Base-by-base conservation (phyloP, 805 yeast species). In the Saccharomycopsis vini region DNA sequence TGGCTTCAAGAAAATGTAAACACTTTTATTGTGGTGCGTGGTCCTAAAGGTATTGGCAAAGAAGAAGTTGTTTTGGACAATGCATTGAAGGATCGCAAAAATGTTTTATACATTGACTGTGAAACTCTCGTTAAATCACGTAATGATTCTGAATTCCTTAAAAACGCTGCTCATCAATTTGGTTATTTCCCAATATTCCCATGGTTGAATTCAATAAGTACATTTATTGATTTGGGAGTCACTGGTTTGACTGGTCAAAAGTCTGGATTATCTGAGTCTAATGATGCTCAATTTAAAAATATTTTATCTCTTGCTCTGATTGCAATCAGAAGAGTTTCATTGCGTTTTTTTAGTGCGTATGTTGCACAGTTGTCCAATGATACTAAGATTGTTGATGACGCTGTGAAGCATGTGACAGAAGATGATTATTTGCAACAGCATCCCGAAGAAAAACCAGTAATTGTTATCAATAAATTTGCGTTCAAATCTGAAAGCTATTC, bases 11-110 rank as follows among this genome's bases (percentile, higher is more conserved):
- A 92, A 59, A 89, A 88, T 50, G 78, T 79, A n/a, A 81, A 83
- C 58, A 86, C 97, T 1, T 92, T 88, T 57, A 88, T 90, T 21
- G 77, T 92, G 3, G 79, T 92, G 2, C 76, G 80, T 50, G 98
- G 98, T 10, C 97, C 98, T 4, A 73, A 86, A 51, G 98, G 98
- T 4, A 79, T 95, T n/a, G 98, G 97, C 19, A 90, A 92, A 55
- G 73, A 79, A 47, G 90, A 79, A 47, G 64, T 87, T 47, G 88
- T 90, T 3, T 62, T 81, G 56, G 77, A 77, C 36, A 77, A 80
- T 54, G 79, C 82, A 1, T 66, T 86, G 36, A 63, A 68, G 39
- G 75, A 69, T 23, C 73, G 88, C 41, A 67, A 69, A 1, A 79
- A 81, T 49, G 72, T 81, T 3, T 66, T 88, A 32, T 70, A 75